These are phyloP conservation scores for Penicillium sp. DNA, from an alignment of 2,329 filamentous ascomycete species.

Conservation along the genomic window DNA sequence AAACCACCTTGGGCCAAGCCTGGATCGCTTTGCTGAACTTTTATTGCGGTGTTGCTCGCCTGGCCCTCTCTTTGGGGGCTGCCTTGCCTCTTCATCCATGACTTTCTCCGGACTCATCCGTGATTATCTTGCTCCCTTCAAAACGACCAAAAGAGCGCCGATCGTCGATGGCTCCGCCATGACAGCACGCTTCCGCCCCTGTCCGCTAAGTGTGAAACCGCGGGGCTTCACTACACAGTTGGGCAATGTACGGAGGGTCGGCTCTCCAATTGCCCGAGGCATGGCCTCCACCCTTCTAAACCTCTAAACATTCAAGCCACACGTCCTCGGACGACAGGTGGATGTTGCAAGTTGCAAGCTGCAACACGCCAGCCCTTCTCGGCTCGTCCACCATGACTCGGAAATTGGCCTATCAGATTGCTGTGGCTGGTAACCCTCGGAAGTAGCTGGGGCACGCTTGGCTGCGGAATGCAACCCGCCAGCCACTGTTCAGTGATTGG, in stretches of 20 bases:
- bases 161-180: background rate
- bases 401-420: conserved; percentile 1
- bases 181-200: conserved; percentile 6
- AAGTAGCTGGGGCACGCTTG: conserved; percentile 4
- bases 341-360: no score
- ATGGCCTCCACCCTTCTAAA: background rate
- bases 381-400: background rate
- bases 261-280: background rate
- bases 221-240: background rate
- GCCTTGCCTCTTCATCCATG: conserved; percentile 1
- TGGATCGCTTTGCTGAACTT: background rate
- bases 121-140: background rate
- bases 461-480: background rate
- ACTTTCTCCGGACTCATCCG: background rate
- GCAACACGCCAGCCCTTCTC: background rate
- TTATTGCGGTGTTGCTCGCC: background rate
- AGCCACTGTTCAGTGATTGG: no score
- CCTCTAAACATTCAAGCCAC: conserved; percentile 7
- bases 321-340: background rate
- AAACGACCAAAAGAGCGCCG: conserved; percentile 1
- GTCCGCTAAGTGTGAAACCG: conserved; percentile 15
- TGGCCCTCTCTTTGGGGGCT: background rate
- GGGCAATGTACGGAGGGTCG: background rate
- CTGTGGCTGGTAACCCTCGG: background rate
- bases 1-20: background rate